A percentile compares a stretch with the other conserved stretches of the same genome.
phyloP scores from a whole-genome alignment of 495 filamentous ascomycete species.

The Penicillium macrosclerotiorum region DNA sequence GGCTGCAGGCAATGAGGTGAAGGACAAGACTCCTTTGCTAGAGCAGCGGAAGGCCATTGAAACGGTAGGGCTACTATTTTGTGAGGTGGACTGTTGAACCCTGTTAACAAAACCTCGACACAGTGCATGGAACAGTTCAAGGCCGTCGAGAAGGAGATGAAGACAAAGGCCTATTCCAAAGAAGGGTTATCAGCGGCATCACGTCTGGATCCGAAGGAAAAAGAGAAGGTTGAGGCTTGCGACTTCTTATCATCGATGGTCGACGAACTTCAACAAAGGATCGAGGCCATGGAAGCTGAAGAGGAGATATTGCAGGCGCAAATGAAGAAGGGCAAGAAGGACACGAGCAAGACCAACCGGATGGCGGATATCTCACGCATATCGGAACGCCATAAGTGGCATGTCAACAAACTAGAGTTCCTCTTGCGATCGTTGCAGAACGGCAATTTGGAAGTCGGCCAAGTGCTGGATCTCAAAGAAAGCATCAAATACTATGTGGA shows the following conservation, averaged over 20 bases:
- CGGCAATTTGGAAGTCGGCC: slow-evolving; percentile 78
- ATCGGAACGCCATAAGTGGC: slow-evolving; percentile 95
- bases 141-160: slow-evolving; percentile 99
- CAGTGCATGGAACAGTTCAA: slow-evolving; percentile 99
- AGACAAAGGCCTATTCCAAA: slow-evolving; percentile 99
- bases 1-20: slow-evolving; percentile 96
- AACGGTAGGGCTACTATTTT: slow-evolving; percentile 57
- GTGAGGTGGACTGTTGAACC: not conserved
- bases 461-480: slow-evolving; percentile 85
- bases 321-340: slow-evolving; percentile 91
- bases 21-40: slow-evolving; percentile 92
- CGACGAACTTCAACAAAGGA: slow-evolving; percentile 90
- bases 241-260: slow-evolving; percentile 84
- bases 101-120: slow-evolving; percentile 21
- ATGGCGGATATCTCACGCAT: slow-evolving; percentile 79
- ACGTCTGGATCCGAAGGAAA: slow-evolving; percentile 91
- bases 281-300: slow-evolving; percentile 90
- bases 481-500: slow-evolving; percentile 93
- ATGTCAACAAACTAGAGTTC: slow-evolving; percentile 87
- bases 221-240: slow-evolving; percentile 81
- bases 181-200: slow-evolving; percentile 87
- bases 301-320: slow-evolving; percentile 80
- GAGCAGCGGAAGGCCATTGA: slow-evolving; percentile 95
- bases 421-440: slow-evolving; percentile 89
- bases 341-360: slow-evolving; percentile 76